Conservation (phyloP, 192 early-diverging fungal species). For the Coemansia sp. region DNA sequence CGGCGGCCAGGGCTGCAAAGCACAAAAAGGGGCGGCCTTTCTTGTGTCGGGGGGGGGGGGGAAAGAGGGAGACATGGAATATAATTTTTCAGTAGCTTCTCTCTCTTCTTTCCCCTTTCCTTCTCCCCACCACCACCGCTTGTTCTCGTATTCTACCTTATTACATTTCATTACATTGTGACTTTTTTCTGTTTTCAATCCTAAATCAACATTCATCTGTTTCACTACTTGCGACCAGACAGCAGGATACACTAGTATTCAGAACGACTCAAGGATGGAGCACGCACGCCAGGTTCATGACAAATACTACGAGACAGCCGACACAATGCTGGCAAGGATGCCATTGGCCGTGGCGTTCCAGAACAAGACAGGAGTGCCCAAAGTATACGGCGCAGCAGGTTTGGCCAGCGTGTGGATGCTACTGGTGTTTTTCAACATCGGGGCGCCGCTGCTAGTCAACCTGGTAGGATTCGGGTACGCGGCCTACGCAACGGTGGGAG, state of each 20-base stretch:
- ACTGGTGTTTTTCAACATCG: conserved; percentile 92
- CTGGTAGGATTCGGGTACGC: conserved; percentile 91
- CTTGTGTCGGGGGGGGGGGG: too few species aligned
- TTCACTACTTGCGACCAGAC: too few species aligned
- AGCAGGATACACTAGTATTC: too few species aligned
- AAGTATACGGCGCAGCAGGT: conserved; percentile 82
- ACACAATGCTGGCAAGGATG: conserved; percentile 73
- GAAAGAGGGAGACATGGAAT: too few species aligned
- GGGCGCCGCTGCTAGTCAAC: conserved; percentile 76
- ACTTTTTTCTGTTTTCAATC: too few species aligned
- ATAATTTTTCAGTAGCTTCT: too few species aligned
- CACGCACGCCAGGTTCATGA: conserved; percentile 43
- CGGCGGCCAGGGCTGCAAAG: background rate
- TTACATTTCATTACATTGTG: too few species aligned
- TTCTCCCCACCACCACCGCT: too few species aligned
- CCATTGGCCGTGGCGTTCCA: conserved; percentile 70
- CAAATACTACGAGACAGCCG: conserved; percentile 51
- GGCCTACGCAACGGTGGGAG: conserved; percentile 91
- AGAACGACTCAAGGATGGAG: conserved; percentile 31
- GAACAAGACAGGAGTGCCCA: conserved; percentile 78
- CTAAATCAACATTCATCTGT: too few species aligned
- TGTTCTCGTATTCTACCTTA: too few species aligned
- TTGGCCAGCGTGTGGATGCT: conserved; percentile 60
- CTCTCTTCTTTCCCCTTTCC: too few species aligned
- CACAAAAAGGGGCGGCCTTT: too few species aligned